These are phyloP conservation scores for Ilex paraguariensis DNA, from an alignment of 305 asterid genomes.

Conservation along the genomic window DNA sequence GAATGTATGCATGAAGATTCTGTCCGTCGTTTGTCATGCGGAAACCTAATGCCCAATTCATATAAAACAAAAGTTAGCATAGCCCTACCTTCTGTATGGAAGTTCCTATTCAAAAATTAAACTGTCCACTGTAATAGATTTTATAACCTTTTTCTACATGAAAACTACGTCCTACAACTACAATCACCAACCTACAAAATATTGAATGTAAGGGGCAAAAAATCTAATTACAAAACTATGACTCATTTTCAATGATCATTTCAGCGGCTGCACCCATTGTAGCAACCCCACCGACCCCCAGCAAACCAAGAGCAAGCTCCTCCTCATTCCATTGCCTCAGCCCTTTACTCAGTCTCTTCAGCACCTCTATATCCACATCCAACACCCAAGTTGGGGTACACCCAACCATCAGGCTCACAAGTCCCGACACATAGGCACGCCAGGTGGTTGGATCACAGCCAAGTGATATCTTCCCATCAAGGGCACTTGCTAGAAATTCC, in stretches of 20 bases:
- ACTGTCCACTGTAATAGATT: too few species aligned
- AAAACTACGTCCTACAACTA: constrained; percentile 16
- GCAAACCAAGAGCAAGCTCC: constrained; percentile 79
- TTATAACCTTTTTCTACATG: constrained; percentile 2
- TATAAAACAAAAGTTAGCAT: too few species aligned
- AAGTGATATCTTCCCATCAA: constrained; percentile 71
- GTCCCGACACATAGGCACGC: constrained; percentile 79
- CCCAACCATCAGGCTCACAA: constrained; percentile 72
- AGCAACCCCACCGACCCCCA: constrained; percentile 62
- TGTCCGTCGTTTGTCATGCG: too few species aligned
- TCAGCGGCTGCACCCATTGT: constrained; percentile 88
- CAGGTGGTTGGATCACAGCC: constrained; percentile 86
- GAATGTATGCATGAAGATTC: too few species aligned
- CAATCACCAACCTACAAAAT: constrained; percentile 41
- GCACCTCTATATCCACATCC: constrained; percentile 54
- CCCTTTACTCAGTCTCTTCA: constrained; percentile 64
- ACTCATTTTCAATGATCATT: constrained; percentile 41
- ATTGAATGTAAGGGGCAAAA: constrained; percentile 2
- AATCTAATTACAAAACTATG: constrained; percentile 12
- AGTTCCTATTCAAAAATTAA: too few species aligned
- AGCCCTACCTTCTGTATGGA: too few species aligned
- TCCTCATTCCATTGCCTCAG: constrained; percentile 69
- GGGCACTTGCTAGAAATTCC: constrained; percentile 74
- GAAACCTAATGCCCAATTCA: too few species aligned
- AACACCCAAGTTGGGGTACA: constrained; percentile 71